phyloP scores from a whole-genome alignment of 2,329 filamentous ascomycete genomes.

The Acrodontium crateriforme region DNA sequence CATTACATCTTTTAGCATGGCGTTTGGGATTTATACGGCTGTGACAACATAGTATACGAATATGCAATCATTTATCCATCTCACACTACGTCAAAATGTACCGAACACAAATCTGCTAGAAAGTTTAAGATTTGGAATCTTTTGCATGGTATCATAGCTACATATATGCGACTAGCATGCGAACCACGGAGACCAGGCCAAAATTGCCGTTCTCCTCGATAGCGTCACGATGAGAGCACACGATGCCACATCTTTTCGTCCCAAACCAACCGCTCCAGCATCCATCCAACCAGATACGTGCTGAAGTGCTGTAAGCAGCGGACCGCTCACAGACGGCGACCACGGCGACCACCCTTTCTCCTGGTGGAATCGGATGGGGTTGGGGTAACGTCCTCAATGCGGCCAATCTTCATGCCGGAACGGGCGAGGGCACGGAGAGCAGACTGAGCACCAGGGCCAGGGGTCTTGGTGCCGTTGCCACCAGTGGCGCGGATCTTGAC shows the following conservation, averaged over 20 bases:
- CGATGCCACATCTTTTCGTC: no score
- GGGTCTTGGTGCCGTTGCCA: conserved; percentile 99
- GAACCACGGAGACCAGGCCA: conserved; percentile 24
- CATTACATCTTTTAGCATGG: conserved; percentile 13
- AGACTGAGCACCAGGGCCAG: conserved; percentile 96
- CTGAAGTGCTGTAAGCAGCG: no score
- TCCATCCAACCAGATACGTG: conserved; percentile 4
- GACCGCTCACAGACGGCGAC: conserved; percentile 79
- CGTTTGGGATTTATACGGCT: no score
- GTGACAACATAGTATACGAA: no score
- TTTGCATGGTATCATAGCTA: no score
- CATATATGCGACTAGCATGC: conserved; percentile 3
- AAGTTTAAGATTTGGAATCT: no score
- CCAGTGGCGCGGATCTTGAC: conserved; percentile 99
- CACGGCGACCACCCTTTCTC: conserved; percentile 99
- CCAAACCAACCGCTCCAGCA: no score
- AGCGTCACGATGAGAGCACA: conserved; percentile 20
- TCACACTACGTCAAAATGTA: no score
- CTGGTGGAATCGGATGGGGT: conserved; percentile 98
- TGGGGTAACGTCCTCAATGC: conserved; percentile 98
- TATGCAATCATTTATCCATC: no score
- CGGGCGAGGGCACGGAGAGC: conserved; percentile 96
- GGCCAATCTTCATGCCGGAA: conserved; percentile 99
- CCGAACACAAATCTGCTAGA: no score
- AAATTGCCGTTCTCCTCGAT: conserved; percentile 25